Evolutionary conservation across 2,329 filamentous ascomycete species (phyloP).

Genomic region (Fusarium clavum): DNA sequence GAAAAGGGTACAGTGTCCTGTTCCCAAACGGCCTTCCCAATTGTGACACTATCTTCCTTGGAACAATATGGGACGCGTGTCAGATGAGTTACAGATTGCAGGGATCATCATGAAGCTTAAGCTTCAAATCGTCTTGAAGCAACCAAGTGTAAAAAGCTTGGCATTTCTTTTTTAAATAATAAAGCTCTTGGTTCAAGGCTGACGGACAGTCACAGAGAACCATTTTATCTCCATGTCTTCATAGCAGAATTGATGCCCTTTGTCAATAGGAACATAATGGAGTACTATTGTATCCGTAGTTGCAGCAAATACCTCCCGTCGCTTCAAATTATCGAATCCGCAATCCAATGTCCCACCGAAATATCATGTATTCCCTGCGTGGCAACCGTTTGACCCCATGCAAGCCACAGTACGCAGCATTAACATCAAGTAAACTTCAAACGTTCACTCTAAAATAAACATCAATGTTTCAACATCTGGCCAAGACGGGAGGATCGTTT

Average conservation of each 20-base stretch:
- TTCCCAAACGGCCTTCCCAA: slow-evolving; percentile 5
- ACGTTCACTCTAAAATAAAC: not conserved
- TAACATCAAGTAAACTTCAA: not conserved
- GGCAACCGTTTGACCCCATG: not conserved
- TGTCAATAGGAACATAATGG: not conserved
- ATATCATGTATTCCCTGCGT: slow-evolving; percentile 4
- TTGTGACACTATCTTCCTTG: slow-evolving; percentile 26
- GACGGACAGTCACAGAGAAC: not conserved
- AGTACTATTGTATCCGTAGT: slow-evolving; percentile 1
- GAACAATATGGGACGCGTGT: slow-evolving; percentile 43
- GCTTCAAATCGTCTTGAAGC: not conserved
- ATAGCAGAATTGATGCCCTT: not conserved
- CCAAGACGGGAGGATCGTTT: slow-evolving; percentile 9
- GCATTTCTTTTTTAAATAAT: not conserved
- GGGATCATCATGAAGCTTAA: slow-evolving; percentile 1
- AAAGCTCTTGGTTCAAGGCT: slow-evolving; percentile 4
- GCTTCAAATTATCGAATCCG: slow-evolving; percentile 15
- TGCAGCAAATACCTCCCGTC: not conserved
- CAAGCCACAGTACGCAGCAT: not conserved
- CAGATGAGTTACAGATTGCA: slow-evolving; percentile 39
- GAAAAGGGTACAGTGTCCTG: slow-evolving; percentile 19
- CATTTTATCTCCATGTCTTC: not conserved
- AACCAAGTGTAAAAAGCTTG: not conserved
- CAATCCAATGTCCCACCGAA: slow-evolving; percentile 25
- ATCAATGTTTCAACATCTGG: slow-evolving; percentile 4